Evolutionary conservation across 257 asterid species (phyloP).

Genomic region (Mitragyna speciosa): DNA sequence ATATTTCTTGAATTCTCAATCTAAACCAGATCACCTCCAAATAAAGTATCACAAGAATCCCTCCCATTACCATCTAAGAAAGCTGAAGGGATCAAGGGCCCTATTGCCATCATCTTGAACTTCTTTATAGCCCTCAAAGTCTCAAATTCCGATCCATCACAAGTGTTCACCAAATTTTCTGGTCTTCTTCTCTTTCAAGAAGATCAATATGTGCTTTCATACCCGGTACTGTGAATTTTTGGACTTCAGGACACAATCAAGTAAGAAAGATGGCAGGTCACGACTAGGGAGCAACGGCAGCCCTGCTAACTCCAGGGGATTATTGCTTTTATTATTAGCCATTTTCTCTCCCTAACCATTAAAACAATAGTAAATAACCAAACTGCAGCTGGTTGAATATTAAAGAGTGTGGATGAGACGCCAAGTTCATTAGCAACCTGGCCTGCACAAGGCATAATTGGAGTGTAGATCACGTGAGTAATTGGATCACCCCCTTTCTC

Average conservation of each 20-base stretch:
- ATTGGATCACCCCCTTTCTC: neutral
- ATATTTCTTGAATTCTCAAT: slow-evolving; percentile 8
- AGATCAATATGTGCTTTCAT: slow-evolving; percentile 47
- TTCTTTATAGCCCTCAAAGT: slow-evolving; percentile 24
- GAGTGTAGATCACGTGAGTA: neutral
- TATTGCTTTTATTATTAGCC: neutral
- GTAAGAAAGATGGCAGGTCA: slow-evolving; percentile 13
- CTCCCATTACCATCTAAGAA: slow-evolving; percentile 38
- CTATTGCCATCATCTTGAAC: slow-evolving; percentile 31
- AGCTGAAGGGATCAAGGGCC: slow-evolving; percentile 48
- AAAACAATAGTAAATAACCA: neutral
- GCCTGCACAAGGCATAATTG: neutral
- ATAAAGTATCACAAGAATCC: slow-evolving; percentile 30
- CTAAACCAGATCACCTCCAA: slow-evolving; percentile 29
- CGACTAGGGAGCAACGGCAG: neutral
- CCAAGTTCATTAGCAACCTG: neutral
- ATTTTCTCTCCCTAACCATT: neutral
- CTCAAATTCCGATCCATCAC: slow-evolving; percentile 34
- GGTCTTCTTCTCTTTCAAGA: slow-evolving; percentile 30
- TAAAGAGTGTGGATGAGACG: neutral
- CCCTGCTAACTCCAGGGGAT: neutral
- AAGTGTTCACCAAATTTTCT: slow-evolving; percentile 44
- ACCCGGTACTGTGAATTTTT: slow-evolving; percentile 14
- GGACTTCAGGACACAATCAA: neutral
- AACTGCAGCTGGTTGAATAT: neutral